Evolutionary conservation across 2,329 filamentous ascomycete genomes (phyloP).

Genomic region (Alternaria hordeiaustralica): DNA sequence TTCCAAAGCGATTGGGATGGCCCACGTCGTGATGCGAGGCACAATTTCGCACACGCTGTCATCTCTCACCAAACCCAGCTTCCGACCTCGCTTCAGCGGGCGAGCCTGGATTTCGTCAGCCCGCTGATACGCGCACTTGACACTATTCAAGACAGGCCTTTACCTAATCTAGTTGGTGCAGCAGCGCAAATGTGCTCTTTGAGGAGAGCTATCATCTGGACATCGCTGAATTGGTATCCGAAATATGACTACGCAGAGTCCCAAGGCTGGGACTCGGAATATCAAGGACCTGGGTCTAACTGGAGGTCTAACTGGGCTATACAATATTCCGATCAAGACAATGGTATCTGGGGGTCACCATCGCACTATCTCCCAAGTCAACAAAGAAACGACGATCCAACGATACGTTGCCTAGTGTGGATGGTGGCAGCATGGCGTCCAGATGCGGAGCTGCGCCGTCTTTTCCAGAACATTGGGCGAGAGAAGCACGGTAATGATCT

Average conservation of each 20-base stretch:
- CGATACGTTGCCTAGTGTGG: not conserved
- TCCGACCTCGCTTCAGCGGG: conserved; percentile 13
- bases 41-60: conserved; percentile 26
- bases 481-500: not conserved
- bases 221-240: not conserved
- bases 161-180: conserved; percentile 13
- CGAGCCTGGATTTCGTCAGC: not conserved
- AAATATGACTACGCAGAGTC: not conserved
- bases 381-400: not conserved
- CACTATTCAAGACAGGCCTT: conserved; percentile 6
- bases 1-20: conserved; percentile 21
- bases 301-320: not conserved
- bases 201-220: not conserved
- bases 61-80: not conserved
- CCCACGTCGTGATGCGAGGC: conserved; percentile 27
- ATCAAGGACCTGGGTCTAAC: not conserved
- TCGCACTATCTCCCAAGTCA: not conserved
- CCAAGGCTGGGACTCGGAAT: not conserved
- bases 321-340: not conserved
- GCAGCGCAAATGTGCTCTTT: not conserved
- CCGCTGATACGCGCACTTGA: not conserved
- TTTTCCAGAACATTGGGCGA: conserved; percentile 12
- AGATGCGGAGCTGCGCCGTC: conserved; percentile 7
- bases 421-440: conserved; percentile 8
- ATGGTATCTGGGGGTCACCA: not conserved